Conservation (phyloP, 2,329 filamentous ascomycete genomes). For the Arachnomyces sp. region DNA sequence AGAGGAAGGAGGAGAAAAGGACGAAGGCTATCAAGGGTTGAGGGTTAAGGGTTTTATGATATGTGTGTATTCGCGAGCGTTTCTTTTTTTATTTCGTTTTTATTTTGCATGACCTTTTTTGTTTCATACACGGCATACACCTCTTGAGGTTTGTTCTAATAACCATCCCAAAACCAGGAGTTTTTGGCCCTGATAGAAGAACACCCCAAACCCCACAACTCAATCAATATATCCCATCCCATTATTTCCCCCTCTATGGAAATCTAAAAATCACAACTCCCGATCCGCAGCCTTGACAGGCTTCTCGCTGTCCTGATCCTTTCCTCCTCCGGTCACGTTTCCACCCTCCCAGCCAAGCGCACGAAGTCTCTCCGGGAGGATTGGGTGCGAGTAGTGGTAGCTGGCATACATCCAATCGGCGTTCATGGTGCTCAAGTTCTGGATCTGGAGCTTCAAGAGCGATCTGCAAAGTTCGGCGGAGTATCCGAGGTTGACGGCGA, state of each 20-base stretch:
- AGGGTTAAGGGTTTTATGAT: neutral
- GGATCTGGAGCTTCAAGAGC: slow-evolving; percentile 94
- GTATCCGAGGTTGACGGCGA: slow-evolving; percentile 80
- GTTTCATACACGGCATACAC: neutral
- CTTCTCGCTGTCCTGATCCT: slow-evolving; percentile 49
- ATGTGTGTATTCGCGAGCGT: neutral
- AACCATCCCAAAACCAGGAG: neutral
- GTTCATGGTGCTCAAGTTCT: slow-evolving; percentile 98
- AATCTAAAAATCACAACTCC: slow-evolving; percentile 52
- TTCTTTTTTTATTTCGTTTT: slow-evolving; percentile 4
- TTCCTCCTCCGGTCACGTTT: slow-evolving; percentile 35
- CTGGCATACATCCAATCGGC: slow-evolving; percentile 97
- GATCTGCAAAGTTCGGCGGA: slow-evolving; percentile 73
- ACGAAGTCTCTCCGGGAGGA: slow-evolving; percentile 84
- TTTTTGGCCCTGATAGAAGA: too few relatives aligned
- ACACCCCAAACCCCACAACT: neutral
- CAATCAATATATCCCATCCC: neutral
- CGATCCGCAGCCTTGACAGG: slow-evolving; percentile 65
- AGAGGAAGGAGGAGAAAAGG: slow-evolving; percentile 39
- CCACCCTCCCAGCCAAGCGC: slow-evolving; percentile 78
- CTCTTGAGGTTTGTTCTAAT: neutral
- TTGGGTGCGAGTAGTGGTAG: slow-evolving; percentile 98
- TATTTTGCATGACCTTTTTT: neutral
- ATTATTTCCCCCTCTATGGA: neutral
- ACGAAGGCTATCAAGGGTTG: slow-evolving; percentile 23